Percentiles rank a stretch among this genome's conserved stretches.
These are phyloP conservation scores for Prunus fruticosa DNA, from an alignment of 306 rosid species.

Conservation along the genomic window DNA sequence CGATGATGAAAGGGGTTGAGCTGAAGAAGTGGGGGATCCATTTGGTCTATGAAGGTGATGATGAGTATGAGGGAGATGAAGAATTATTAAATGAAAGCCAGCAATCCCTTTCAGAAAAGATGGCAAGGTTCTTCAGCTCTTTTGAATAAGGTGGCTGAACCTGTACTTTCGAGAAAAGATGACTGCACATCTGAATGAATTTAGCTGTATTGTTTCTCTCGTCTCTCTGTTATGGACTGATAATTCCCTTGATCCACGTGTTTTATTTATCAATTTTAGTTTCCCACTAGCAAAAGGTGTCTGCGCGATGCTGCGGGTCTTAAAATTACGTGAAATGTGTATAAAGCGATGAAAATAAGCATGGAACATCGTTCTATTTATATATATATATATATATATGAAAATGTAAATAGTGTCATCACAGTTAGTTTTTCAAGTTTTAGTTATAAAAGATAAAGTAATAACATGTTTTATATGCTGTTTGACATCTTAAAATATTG, in stretches of 20 bases:
- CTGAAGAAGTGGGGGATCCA: constrained; percentile 47
- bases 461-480: no score
- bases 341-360: no score
- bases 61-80: constrained; percentile 61
- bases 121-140: constrained; percentile 40
- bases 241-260: background rate
- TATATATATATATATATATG: no score
- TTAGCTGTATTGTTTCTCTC: background rate
- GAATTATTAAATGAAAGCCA: constrained; percentile 29
- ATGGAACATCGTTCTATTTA: no score
- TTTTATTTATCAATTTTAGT: background rate
- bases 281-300: background rate
- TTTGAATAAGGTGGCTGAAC: constrained; percentile 2
- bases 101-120: constrained; percentile 49
- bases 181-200: background rate
- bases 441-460: no score
- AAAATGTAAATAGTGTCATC: no score
- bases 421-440: no score
- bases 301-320: no score
- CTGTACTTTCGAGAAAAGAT: background rate
- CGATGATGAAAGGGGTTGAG: constrained; percentile 40
- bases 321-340: no score
- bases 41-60: constrained; percentile 55
- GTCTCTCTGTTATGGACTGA: background rate
- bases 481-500: no score